A percentile compares a stretch with the other conserved stretches of the same genome.
phyloP scores from a whole-genome alignment of 2,329 filamentous ascomycete species.

The Fonsecaea multimorphosa region DNA sequence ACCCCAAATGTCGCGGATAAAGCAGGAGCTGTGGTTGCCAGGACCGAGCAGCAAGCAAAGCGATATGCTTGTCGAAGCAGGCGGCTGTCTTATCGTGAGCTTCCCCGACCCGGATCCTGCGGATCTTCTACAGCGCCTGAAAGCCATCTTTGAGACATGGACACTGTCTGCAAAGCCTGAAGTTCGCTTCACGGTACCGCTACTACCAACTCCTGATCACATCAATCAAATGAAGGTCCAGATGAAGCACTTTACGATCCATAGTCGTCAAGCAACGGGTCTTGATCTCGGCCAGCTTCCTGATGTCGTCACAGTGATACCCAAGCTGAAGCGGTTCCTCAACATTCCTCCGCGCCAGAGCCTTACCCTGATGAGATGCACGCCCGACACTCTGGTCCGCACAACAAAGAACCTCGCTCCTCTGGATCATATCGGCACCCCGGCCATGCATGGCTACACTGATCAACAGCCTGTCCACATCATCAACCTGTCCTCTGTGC shows the following conservation, averaged over 20 bases:
- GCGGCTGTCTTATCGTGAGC: constrained; percentile 34
- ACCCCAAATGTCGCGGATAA: constrained; percentile 37
- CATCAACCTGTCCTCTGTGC: constrained; percentile 38
- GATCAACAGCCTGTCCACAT: constrained; percentile 40
- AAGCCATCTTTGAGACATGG: constrained; percentile 30
- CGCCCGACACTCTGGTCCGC: constrained; percentile 34
- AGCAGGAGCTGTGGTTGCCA: constrained; percentile 37
- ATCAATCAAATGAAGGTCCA: constrained; percentile 17
- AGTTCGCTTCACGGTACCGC: constrained; percentile 29
- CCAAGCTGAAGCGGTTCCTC: constrained; percentile 36
- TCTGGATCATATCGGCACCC: constrained; percentile 37
- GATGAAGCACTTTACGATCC: constrained; percentile 29
- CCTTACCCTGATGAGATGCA: constrained; percentile 35
- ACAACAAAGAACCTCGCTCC: constrained; percentile 38
- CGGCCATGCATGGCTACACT: constrained; percentile 39
- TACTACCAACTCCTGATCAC: constrained; percentile 18
- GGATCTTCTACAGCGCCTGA: constrained; percentile 19
- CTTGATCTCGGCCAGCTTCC: constrained; percentile 31
- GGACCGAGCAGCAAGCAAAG: constrained; percentile 18
- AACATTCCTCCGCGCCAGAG: constrained; percentile 25
- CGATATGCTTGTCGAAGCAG: constrained; percentile 32
- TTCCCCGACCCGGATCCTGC: constrained; percentile 31
- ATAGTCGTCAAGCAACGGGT: constrained; percentile 28
- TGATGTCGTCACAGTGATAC: constrained; percentile 27
- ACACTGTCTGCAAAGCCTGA: constrained; percentile 23